Evolutionary conservation across 805 yeast genomes (phyloP), one percentile per base, ranked within the genome.

Genomic region (Saturnispora ahearnii): DNA sequence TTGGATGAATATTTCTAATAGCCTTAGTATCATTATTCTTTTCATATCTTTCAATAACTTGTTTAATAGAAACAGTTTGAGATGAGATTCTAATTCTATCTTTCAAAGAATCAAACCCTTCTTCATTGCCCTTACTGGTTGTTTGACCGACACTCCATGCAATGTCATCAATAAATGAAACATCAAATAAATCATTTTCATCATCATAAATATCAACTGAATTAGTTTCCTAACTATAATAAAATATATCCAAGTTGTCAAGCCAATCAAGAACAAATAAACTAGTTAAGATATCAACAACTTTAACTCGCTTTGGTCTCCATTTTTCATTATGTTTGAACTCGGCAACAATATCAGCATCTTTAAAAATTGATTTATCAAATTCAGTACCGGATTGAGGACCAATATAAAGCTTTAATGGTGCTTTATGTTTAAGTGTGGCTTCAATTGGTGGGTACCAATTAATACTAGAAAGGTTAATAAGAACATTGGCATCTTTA

Each of bases 321-420:
- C 74, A 69, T 12, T 59, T 63, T 2, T 58, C 57, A 5, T 72
- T 59, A 56, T 76, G 78, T n/a, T 46, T 10, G 15, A 46, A 46
- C 1, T 50, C 57, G 1, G 59, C 42, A 59, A 76, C 77, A 28
- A 48, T 28, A 1, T 29, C 44, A 21, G 55, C 51, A 15, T 44
- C 22, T 32, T 55, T 51, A n/a, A 43, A 49, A 5, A 50, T 45
- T 21, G 61, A 60, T 8, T 59, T 64, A 2, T 54, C 59, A 15
- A 71, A 45, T 48, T 78, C 79, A 22, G 68, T 57, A 38, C 87
- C 88, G 56, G 76, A 81, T 57, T 79, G 84, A 2, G 82, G 74
- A 31, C 84, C 83, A 54, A 79, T 73, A 64, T 71, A 80, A 32
- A 78, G 59, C 58, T 74, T 73, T 45, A 79, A 77, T 21, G 53